Percentiles rank a stretch among this genome's conserved stretches.
phyloP scores from a whole-genome alignment of 495 filamentous ascomycete species.

The Penicillium subrubescens region DNA sequence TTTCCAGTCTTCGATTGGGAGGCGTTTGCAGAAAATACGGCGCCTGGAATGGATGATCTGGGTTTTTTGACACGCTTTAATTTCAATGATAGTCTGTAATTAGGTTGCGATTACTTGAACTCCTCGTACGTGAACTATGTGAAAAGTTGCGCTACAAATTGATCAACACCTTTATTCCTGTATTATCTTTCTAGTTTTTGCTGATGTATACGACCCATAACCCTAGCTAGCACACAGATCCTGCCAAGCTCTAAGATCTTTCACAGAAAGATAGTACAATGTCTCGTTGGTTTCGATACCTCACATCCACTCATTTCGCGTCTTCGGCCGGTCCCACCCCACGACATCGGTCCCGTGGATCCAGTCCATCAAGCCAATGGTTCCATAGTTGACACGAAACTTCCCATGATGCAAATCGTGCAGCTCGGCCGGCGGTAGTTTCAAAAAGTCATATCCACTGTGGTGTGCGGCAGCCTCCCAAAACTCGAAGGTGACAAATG shows the following conservation, averaged over 20 bases:
- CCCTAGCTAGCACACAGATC: background rate
- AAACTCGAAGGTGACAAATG: slow-evolving; percentile 35
- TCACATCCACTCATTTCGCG: background rate
- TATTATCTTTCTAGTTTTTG: too few species aligned
- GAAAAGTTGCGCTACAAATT: too few species aligned
- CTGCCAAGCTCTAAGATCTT: background rate
- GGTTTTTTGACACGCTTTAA: background rate
- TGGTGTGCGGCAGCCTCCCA: slow-evolving; percentile 47
- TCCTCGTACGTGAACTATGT: too few species aligned
- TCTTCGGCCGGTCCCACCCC: background rate
- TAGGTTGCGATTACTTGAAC: too few species aligned
- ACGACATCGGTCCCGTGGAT: slow-evolving; percentile 11
- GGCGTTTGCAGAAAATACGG: background rate
- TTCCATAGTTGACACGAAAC: slow-evolving; percentile 11
- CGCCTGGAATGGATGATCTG: background rate
- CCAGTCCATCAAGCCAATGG: slow-evolving; percentile 15
- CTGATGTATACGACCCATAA: background rate
- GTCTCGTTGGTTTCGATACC: background rate
- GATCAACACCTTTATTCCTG: too few species aligned
- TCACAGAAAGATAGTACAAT: background rate
- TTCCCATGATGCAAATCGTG: slow-evolving; percentile 45
- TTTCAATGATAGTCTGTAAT: background rate
- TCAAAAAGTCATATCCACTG: slow-evolving; percentile 46
- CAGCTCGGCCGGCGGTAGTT: slow-evolving; percentile 27
- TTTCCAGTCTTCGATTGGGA: slow-evolving; percentile 3